A percentile compares a stretch with the other conserved stretches of the same genome.
phyloP scores from a whole-genome alignment of 805 yeast species.

The Barnettozyma botsteinii region DNA sequence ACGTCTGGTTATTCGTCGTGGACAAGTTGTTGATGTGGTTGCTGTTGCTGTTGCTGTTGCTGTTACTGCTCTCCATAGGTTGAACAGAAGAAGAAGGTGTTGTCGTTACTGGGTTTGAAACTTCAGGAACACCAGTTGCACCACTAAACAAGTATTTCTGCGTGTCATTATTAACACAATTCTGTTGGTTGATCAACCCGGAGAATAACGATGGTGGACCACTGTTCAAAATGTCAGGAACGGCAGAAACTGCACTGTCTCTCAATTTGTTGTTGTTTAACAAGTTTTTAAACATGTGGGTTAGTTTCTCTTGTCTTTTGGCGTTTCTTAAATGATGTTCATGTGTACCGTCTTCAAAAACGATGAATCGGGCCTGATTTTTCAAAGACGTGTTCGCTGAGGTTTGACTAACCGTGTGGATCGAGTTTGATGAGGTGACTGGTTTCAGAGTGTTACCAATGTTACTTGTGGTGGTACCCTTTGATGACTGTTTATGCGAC shows the following conservation, averaged over 20 bases:
- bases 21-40: too few relatives aligned
- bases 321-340: slow-evolving; percentile 74
- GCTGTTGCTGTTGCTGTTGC: too few relatives aligned
- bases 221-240: slow-evolving; percentile 51
- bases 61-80: too few relatives aligned
- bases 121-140: slow-evolving; percentile 26
- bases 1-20: slow-evolving; percentile 42
- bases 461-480: too few relatives aligned
- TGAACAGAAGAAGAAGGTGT: background rate
- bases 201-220: slow-evolving; percentile 70
- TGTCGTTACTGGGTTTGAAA: background rate
- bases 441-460: background rate
- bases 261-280: slow-evolving; percentile 46
- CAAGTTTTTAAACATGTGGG: slow-evolving; percentile 69
- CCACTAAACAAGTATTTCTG: slow-evolving; percentile 33
- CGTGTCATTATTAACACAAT: slow-evolving; percentile 16
- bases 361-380: slow-evolving; percentile 36
- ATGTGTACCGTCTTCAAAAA: slow-evolving; percentile 68
- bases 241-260: slow-evolving; percentile 67
- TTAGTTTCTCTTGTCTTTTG: slow-evolving; percentile 70
- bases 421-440: background rate
- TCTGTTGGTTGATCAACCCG: slow-evolving; percentile 47
- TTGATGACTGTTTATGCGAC: too few relatives aligned
- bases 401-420: too few relatives aligned
- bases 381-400: slow-evolving; percentile 5